Base-by-base conservation (phyloP, 176 grass and related monocot species). In the Oryza punctata region DNA sequence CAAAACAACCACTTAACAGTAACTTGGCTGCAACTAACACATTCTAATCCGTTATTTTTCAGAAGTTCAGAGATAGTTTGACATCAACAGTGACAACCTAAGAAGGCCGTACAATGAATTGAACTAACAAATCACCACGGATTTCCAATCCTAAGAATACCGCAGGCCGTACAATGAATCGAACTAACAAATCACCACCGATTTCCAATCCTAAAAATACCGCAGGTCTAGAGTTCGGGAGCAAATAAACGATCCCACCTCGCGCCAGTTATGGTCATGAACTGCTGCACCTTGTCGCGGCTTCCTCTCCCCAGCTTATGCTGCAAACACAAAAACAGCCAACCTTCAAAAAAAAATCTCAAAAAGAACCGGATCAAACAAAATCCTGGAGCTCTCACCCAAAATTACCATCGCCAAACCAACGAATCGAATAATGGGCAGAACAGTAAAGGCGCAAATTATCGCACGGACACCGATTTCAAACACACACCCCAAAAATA, bases 261-360 rank as follows among this genome's bases (percentile, higher is more conserved):
- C 44, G 92, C 81, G 18, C 94, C 97, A 44, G 97, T 99, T 71
- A 99, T 99, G 72, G 89, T 67, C 89, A 99, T 99, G 88, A 99
- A 99, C 89, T 96, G 97, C 75, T 99, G 93, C 85, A 96, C 91
- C 91, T 99, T 99, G 82, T 99, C 97, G 29, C 91, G 90, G 78
- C 91, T 92, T 80, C 97, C 97, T 92, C 93, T 99, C 81, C 93
- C 97, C 80, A 94, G 74, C 86, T 99, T 99, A 93, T 95, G 91
- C 97, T 99, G 93, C 64, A 71, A 72, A 61, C 15, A n/a, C 52
- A 57, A 15, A 57, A 57, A 57, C 18, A 21, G 1, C 21, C 13
- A 76, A 69, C 71, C 35, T 65, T 26, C 9, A n/a, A 60, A 46
- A 59, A 37, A 35, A 47, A 46, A 7, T 40, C 27, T 65, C 1